Conservation (phyloP, 2,329 filamentous ascomycete species). For the Sarocladium oryzae region DNA sequence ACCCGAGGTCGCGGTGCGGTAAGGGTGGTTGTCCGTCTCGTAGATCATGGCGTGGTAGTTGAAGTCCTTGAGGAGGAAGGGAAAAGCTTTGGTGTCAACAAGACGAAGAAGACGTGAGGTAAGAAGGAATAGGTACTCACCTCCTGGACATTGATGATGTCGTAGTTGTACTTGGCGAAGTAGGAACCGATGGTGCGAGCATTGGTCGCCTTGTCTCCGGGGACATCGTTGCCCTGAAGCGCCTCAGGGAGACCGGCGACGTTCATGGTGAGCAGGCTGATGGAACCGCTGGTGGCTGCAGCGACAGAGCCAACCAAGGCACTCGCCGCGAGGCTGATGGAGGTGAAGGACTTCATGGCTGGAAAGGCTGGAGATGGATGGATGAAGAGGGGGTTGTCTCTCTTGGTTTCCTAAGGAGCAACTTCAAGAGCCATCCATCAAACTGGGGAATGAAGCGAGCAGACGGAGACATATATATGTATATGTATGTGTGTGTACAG, state of each 20-base stretch:
- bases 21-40: slow-evolving; percentile 47
- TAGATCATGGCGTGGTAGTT: slow-evolving; percentile 59
- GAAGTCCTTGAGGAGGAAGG: slow-evolving; percentile 38
- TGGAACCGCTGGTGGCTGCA: slow-evolving; percentile 21
- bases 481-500: not conserved
- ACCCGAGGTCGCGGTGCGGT: slow-evolving; percentile 54
- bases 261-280: slow-evolving; percentile 47
- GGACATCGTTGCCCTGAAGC: slow-evolving; percentile 49
- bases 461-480: too few species aligned
- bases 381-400: too few species aligned
- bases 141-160: slow-evolving; percentile 57
- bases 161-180: slow-evolving; percentile 49
- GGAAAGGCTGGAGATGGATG: not conserved
- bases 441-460: too few species aligned
- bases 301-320: slow-evolving; percentile 1
- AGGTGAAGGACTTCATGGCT: slow-evolving; percentile 4
- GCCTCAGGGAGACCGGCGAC: slow-evolving; percentile 49
- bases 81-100: too few species aligned
- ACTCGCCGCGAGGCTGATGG: slow-evolving; percentile 3
- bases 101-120: too few species aligned
- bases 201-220: slow-evolving; percentile 52
- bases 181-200: slow-evolving; percentile 45
- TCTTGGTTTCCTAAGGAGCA: not conserved
- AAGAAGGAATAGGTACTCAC: not conserved
- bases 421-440: too few species aligned